A percentile compares a stretch with the other conserved stretches of the same genome.
Evolutionary conservation across 768 basidiomycete genomes (phyloP).

Genomic region (Amylocystis lapponica): DNA sequence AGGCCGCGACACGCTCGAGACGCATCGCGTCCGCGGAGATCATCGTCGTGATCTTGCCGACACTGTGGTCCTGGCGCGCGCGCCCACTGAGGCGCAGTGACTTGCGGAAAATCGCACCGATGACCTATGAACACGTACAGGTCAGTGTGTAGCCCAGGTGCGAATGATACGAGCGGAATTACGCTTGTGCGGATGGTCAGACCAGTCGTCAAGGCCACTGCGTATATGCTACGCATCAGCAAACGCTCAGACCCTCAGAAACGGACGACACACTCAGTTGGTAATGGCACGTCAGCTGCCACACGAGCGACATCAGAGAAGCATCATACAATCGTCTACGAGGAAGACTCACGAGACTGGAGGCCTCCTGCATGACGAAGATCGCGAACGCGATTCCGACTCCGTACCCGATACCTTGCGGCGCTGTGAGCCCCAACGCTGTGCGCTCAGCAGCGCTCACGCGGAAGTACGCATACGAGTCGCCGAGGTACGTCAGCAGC

Average conservation of each 20-base stretch:
- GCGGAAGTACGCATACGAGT: slow-evolving; percentile 39
- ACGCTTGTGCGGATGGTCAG: slow-evolving; percentile 44
- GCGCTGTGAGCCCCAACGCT: slow-evolving; percentile 28
- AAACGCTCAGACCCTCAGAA: background rate
- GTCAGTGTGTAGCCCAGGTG: background rate
- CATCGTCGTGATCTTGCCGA: slow-evolving; percentile 66
- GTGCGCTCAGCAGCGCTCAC: slow-evolving; percentile 33
- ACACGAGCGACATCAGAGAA: slow-evolving; percentile 1
- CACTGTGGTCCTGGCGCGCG: slow-evolving; percentile 50
- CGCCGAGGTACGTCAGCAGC: slow-evolving; percentile 51
- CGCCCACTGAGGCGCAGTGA: slow-evolving; percentile 60
- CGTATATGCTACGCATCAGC: background rate
- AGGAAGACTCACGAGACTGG: slow-evolving; percentile 22
- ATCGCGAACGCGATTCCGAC: slow-evolving; percentile 54
- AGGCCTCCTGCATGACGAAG: slow-evolving; percentile 53
- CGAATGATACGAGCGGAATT: slow-evolving; percentile 9
- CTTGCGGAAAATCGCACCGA: slow-evolving; percentile 55
- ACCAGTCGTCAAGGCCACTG: slow-evolving; percentile 44
- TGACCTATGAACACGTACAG: slow-evolving; percentile 19
- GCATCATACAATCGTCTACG: no score
- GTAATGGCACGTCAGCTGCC: slow-evolving; percentile 40
- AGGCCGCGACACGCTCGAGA: slow-evolving; percentile 43
- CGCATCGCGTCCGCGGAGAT: slow-evolving; percentile 59
- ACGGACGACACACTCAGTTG: slow-evolving; percentile 27
- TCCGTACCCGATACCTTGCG: slow-evolving; percentile 52